Conservation (phyloP, 805 yeast genomes). For the Sugiyamaella qingdaonensis region DNA sequence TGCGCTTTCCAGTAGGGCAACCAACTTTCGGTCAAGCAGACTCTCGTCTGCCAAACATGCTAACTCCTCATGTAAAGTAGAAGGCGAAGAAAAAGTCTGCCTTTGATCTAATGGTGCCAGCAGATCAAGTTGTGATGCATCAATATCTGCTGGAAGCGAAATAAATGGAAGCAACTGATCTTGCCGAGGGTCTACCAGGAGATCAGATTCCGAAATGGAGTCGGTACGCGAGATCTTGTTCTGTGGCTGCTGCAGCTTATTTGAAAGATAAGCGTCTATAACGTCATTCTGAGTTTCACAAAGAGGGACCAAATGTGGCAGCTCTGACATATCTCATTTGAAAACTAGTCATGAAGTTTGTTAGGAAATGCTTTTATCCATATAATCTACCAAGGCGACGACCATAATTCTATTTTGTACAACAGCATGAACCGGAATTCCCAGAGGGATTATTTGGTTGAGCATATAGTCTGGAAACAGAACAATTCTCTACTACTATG, state of each 20-base stretch:
- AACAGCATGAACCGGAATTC: too few relatives aligned
- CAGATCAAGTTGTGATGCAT: not conserved
- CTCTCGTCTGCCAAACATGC: too few relatives aligned
- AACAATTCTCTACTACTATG: too few relatives aligned
- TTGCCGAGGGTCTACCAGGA: not conserved
- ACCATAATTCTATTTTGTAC: not conserved
- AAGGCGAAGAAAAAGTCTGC: not conserved
- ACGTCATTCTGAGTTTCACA: not conserved
- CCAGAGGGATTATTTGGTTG: too few relatives aligned
- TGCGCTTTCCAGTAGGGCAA: not conserved
- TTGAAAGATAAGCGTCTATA: not conserved
- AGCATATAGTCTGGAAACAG: too few relatives aligned
- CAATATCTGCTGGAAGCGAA: not conserved
- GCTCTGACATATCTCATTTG: not conserved
- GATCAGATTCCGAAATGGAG: not conserved
- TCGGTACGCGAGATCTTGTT: not conserved
- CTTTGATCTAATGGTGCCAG: not conserved
- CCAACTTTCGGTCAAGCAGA: not conserved
- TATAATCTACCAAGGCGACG: not conserved
- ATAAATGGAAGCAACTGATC: not conserved
- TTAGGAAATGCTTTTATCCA: not conserved
- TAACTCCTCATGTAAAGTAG: too few relatives aligned
- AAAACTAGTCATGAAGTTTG: not conserved
- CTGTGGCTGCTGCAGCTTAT: not conserved
- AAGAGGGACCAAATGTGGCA: not conserved